Conservation (phyloP, 2,329 filamentous ascomycete genomes). For the Rhinocladiella similis region DNA sequence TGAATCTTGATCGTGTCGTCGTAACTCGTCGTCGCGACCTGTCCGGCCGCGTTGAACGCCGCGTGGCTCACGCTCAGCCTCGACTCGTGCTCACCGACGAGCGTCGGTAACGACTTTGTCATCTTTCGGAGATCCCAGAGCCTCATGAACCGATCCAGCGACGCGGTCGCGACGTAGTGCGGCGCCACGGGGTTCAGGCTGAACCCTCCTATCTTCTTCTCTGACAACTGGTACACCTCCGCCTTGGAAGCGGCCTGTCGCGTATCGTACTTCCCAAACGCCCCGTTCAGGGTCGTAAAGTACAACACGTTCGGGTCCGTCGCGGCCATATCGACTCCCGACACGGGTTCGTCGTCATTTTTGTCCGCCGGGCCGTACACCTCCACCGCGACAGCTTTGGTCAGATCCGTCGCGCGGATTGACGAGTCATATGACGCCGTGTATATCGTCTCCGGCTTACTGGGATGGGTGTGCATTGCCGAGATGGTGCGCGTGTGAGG, state of each 20-base stretch:
- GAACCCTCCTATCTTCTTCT: conserved; percentile 96
- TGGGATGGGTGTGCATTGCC: conserved; percentile 74
- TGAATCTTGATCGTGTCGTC: conserved; percentile 96
- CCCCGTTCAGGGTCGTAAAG: conserved; percentile 83
- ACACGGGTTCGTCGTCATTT: conserved; percentile 74
- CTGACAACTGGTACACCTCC: conserved; percentile 73
- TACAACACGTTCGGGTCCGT: conserved; percentile 72
- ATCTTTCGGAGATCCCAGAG: conserved; percentile 86
- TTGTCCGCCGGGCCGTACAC: conserved; percentile 73
- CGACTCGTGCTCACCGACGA: conserved; percentile 80
- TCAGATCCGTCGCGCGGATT: conserved; percentile 81
- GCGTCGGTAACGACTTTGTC: conserved; percentile 63
- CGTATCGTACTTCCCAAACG: conserved; percentile 77
- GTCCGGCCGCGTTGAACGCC: conserved; percentile 80
- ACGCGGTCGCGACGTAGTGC: conserved; percentile 84
- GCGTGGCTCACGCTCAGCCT: conserved; percentile 88
- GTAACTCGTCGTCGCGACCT: conserved; percentile 89
- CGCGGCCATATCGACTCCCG: conserved; percentile 75
- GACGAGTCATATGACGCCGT: conserved; percentile 92
- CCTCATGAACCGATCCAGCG: conserved; percentile 82
- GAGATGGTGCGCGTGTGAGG: conserved; percentile 86
- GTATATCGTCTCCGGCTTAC: conserved; percentile 73
- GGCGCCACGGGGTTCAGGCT: conserved; percentile 76
- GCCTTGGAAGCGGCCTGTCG: conserved; percentile 58
- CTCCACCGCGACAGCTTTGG: conserved; percentile 75